These are phyloP conservation scores for Nannochloropsis gaditana DNA, from an alignment of 108 stramenopile genomes.

Conservation along the genomic window DNA sequence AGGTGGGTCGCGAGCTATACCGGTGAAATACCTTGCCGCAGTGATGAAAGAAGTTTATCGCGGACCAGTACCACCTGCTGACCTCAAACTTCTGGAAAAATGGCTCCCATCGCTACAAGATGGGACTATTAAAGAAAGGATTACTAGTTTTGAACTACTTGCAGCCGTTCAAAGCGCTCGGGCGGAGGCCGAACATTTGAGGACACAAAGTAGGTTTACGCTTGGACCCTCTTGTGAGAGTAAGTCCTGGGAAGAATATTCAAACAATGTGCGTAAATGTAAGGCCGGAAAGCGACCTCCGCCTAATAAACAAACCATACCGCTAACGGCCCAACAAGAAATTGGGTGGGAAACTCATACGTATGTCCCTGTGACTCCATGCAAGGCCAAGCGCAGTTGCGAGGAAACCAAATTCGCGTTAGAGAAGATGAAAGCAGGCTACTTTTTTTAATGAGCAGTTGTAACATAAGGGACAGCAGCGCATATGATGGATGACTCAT, in stretches of 20 bases:
- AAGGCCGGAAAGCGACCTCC: neutral
- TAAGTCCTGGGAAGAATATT: constrained; percentile 12
- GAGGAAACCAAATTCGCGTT: constrained; percentile 17
- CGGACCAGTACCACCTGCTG: neutral
- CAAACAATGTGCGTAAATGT: neutral
- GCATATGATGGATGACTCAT: no score
- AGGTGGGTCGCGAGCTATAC: neutral
- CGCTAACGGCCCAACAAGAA: neutral
- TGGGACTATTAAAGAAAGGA: neutral
- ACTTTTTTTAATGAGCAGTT: neutral
- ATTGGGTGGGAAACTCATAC: neutral
- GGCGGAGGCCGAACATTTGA: neutral
- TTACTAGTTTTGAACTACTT: neutral
- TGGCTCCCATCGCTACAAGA: neutral
- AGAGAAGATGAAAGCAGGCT: constrained; percentile 16
- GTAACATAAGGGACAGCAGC: no score
- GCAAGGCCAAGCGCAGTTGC: constrained; percentile 4
- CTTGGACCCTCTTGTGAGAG: neutral
- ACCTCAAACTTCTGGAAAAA: neutral
- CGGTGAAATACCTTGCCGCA: neutral
- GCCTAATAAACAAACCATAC: neutral
- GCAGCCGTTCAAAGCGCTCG: neutral
- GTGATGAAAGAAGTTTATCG: neutral
- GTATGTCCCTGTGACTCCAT: neutral
- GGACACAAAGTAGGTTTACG: neutral